phyloP scores from a whole-genome alignment of 2,329 filamentous ascomycete species.

The Ceratocystis cubensis region DNA sequence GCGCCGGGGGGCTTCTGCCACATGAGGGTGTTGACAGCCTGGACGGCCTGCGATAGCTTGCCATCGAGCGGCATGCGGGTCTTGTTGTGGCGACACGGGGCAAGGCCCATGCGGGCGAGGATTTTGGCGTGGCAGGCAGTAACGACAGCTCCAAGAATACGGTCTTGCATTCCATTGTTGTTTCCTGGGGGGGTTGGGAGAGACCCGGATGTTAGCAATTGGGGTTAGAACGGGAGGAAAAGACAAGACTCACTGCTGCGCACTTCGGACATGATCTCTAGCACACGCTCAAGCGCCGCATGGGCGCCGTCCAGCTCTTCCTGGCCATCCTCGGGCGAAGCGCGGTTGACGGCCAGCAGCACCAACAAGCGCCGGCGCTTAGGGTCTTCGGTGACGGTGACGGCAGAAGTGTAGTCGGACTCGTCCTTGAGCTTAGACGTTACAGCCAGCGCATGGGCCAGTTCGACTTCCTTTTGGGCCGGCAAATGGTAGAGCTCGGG shows the following conservation, averaged over 20 bases:
- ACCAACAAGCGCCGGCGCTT: conserved; percentile 11
- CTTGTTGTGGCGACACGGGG: conserved; percentile 20
- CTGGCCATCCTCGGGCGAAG: conserved; percentile 17
- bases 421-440: conserved; percentile 20
- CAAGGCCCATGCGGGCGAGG: conserved; percentile 20
- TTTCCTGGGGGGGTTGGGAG: not conserved
- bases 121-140: conserved; percentile 18
- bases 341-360: conserved; percentile 19
- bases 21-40: conserved; percentile 16
- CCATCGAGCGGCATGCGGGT: conserved; percentile 19
- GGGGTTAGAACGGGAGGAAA: not conserved
- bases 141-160: conserved; percentile 16
- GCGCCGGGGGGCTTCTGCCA: conserved; percentile 16
- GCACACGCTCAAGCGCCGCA: conserved; percentile 14
- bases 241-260: conserved; percentile 16
- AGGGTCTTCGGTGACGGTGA: conserved; percentile 18
- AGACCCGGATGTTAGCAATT: not conserved
- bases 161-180: conserved; percentile 19
- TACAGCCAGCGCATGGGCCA: conserved; percentile 18
- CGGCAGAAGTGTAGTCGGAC: conserved; percentile 19
- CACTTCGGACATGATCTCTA: conserved; percentile 17
- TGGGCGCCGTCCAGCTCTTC: conserved; percentile 12
- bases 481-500: conserved; percentile 14
- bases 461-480: conserved; percentile 19
- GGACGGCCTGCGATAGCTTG: conserved; percentile 18